Evolutionary conservation across 352 stramenopile genomes (phyloP), one percentile per base, ranked within the genome.

Genomic region (Phytophthora brassicae): DNA sequence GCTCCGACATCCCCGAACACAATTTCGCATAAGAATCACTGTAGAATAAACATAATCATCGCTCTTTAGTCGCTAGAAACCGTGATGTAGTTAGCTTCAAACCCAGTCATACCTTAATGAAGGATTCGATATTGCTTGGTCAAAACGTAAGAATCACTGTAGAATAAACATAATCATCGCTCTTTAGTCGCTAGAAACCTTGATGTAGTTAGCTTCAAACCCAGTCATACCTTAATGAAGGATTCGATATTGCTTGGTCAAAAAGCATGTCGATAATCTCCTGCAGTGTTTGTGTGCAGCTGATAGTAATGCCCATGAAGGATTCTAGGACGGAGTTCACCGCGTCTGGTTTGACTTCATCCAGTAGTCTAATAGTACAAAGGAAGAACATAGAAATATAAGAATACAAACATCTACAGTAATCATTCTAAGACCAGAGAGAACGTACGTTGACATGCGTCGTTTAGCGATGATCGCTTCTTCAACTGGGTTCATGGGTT

Each of bases 251-350:
- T 23, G 84, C 81, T 33, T 81, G 82, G 50, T 93, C 84, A 46
- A 93, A 91, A 0, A 93, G 58, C 19, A 88, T 36, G 2, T 57
- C 71, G 6, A 90, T 87, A 5, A 91, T 62, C 55, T 89, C 79
- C 72, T 91, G 75, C 0, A 93, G 60, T 28, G 84, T 90, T 46
- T 88, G 68, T 13, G 71, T 89, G 59, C 82, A 92, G 36, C 70
- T 88, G 53, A 93, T 87, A 17, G 62, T 55, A 29, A 93, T 81
- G 24, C 74, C 68, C 64, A 87, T 65, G 44, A 91, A 90, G 2
- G 61, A 71, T 20, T 79, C 54, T 28, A 93, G 55, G 16, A 88
- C 75, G 13, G 62, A 60, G 7, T 42, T 44, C 16, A 89, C 58
- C 3, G 74, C 73, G 13, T 81, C 68, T 6, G 70, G 56, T 4